These are phyloP conservation scores for Cytospora mali DNA, from an alignment of 2,329 filamentous ascomycete species.

Conservation along the genomic window DNA sequence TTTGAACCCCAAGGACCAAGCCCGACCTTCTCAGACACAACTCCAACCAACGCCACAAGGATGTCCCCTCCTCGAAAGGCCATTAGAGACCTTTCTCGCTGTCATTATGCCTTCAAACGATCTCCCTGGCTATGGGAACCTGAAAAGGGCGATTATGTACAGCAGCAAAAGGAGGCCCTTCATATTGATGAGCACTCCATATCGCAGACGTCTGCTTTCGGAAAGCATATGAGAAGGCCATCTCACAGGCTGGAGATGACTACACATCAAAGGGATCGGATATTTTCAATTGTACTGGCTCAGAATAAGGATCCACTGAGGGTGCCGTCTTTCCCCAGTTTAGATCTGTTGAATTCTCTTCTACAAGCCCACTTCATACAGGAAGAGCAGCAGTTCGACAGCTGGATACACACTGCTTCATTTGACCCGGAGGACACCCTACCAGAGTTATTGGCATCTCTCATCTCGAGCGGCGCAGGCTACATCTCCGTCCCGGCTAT, in stretches of 20 bases:
- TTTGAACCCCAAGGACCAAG: conserved; percentile 34
- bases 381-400: conserved; percentile 34
- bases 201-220: conserved; percentile 27
- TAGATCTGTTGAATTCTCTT: conserved; percentile 36
- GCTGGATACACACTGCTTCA: conserved; percentile 34
- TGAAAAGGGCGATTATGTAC: conserved; percentile 35
- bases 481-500: conserved; percentile 35
- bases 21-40: conserved; percentile 33
- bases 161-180: conserved; percentile 32
- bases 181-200: conserved; percentile 33
- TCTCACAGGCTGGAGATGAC: conserved; percentile 31
- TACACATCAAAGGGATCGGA: conserved; percentile 30
- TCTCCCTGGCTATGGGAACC: conserved; percentile 42
- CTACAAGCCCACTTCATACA: conserved; percentile 36
- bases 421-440: conserved; percentile 33
- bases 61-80: conserved; percentile 17
- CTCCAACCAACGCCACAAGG: conserved; percentile 28
- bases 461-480: conserved; percentile 33
- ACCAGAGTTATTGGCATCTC: conserved; percentile 33
- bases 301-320: conserved; percentile 31
- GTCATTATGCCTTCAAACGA: conserved; percentile 39
- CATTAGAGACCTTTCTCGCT: conserved; percentile 34
- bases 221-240: conserved; percentile 24
- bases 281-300: conserved; percentile 35
- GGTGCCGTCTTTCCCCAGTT: conserved; percentile 35